Evolutionary conservation across 345 rosid genomes (phyloP).

Genomic region (Dovyalis caffra): DNA sequence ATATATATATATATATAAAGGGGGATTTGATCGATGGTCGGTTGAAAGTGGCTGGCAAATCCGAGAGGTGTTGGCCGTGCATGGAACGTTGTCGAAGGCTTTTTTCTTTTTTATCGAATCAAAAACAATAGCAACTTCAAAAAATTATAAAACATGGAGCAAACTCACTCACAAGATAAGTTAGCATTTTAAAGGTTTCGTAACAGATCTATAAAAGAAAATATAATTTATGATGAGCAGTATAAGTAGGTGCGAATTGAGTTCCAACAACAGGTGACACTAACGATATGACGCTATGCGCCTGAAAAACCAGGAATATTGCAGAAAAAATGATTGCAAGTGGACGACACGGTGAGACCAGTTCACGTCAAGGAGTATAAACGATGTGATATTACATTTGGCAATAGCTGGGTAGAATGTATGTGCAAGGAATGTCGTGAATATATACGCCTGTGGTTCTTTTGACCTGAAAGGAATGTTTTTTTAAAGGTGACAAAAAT

Average conservation of each 20-base stretch:
- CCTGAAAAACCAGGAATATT: not conserved
- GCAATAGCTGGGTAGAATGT: not conserved
- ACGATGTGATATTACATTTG: not conserved
- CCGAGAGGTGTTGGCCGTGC: not conserved
- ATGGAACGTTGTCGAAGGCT: not conserved
- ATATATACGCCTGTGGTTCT: not conserved
- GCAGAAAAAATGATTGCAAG: not conserved
- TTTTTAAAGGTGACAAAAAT: not conserved
- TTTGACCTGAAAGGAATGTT: not conserved
- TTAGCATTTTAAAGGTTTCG: too few species aligned
- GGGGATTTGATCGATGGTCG: not conserved
- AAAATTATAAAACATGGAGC: too few species aligned
- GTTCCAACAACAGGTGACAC: too few species aligned
- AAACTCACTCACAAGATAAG: too few species aligned
- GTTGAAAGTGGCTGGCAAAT: not conserved
- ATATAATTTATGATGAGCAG: too few species aligned
- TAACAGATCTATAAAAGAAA: too few species aligned
- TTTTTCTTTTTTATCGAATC: not conserved
- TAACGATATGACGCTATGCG: not conserved
- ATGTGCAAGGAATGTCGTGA: not conserved
- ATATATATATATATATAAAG: too few species aligned
- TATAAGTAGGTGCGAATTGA: too few species aligned
- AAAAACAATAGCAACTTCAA: too few species aligned
- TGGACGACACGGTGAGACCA: not conserved
- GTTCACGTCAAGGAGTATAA: not conserved